Evolutionary conservation across 1,284 basidiomycete species (phyloP).

Genomic region (Paramarasmius palmivorus): DNA sequence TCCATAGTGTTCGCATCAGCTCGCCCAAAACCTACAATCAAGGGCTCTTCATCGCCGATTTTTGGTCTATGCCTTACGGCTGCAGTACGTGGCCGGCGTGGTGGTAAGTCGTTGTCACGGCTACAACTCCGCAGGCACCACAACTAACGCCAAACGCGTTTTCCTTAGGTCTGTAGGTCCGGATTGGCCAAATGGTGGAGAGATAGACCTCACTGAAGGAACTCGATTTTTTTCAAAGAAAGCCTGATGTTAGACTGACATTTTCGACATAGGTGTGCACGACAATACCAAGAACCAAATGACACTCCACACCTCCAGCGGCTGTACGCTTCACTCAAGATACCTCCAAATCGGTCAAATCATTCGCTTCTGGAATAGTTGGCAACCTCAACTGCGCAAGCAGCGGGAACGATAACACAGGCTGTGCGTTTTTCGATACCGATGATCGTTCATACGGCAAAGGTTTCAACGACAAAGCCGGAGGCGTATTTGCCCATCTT

Average conservation of each 20-base stretch:
- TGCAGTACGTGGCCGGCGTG: slow-evolving; percentile 82
- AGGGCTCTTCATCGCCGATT: slow-evolving; percentile 72
- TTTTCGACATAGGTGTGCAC: too few species aligned
- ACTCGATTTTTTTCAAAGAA: too few species aligned
- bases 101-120: slow-evolving; percentile 29
- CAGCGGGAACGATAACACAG: slow-evolving; percentile 51
- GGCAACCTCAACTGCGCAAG: slow-evolving; percentile 50
- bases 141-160: background rate
- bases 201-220: slow-evolving; percentile 77
- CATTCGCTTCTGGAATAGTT: slow-evolving; percentile 26
- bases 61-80: slow-evolving; percentile 68
- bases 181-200: slow-evolving; percentile 70
- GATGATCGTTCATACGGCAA: slow-evolving; percentile 62
- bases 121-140: background rate
- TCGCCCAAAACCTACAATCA: slow-evolving; percentile 58
- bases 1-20: slow-evolving; percentile 60
- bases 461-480: slow-evolving; percentile 63
- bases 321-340: slow-evolving; percentile 54
- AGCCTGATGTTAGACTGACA: too few species aligned
- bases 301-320: slow-evolving; percentile 65
- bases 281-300: slow-evolving; percentile 59
- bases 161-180: slow-evolving; percentile 48
- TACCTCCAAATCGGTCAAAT: slow-evolving; percentile 17
- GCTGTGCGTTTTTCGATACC: slow-evolving; percentile 65
- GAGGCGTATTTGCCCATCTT: slow-evolving; percentile 77